Evolutionary conservation across 345 rosid species (phyloP), one percentile per base, ranked within the genome.

Genomic region (Pistacia atlantica): DNA sequence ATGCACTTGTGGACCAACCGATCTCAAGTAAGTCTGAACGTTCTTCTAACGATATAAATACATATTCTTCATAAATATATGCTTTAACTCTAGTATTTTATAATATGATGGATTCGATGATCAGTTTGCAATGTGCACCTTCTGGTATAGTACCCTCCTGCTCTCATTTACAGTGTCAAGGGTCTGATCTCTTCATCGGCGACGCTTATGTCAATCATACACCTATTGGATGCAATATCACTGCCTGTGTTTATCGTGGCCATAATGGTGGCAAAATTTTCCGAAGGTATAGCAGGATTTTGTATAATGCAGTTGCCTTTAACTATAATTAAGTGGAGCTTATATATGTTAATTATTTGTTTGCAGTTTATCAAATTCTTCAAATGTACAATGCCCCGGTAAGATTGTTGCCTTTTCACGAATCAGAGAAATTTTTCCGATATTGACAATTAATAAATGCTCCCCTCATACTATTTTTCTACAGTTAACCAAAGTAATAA

Each of bases 161-260:
- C 61, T 71, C 63, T 62, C 38, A n/a, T 13, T 55, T 82, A 69
- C 82, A 79, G 46, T 68, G 82, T 73, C 75, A 76, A 80, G 80
- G 66, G 10, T 75, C 80, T 6, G 35, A 75, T n/a, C 82, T 79
- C 6, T 78, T 75, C 11, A 56, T 82, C 7, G 85, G 85, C 0
- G 69, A 72, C 7, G 11, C 51, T 0, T 2, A 28, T 8, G 57
- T 75, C 8, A 48, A 20, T 11, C 74, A 67, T 17, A 72, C 75
- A 16, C 2, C 67, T 5, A 60, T 11, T 3, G 77, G 74, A 12
- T 82, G 82, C 68, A 82, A 75, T 48, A 18, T 78, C n/a, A 78
- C 74, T 28, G 9, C 67, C 54, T 78, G 80, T 38, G 59, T 75
- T 5, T 82, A 82, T 67, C 72, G 77, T 11, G 82, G 82, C 6